Percentiles rank a stretch among this genome's conserved stretches.
phyloP scores from a whole-genome alignment of 345 rosid species.

The Hibiscus tridactylites region DNA sequence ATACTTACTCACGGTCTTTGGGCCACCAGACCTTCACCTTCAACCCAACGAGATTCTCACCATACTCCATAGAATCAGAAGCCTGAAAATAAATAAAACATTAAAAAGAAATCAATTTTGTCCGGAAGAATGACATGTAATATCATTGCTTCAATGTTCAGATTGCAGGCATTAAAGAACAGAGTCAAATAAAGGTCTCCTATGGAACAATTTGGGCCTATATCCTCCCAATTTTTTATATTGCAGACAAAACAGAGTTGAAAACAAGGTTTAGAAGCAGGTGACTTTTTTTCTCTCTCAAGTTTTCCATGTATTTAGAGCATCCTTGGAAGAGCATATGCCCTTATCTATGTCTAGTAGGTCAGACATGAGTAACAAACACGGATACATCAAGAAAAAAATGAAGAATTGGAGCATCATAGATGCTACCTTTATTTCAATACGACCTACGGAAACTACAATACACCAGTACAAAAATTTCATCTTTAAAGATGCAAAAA shows the following conservation, averaged over 20 bases:
- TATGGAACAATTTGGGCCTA: too few species aligned
- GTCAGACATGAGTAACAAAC: neutral
- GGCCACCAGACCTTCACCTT: slow-evolving; percentile 97
- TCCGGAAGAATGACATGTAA: neutral
- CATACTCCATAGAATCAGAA: slow-evolving; percentile 36
- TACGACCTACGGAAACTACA: neutral
- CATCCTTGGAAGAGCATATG: too few species aligned
- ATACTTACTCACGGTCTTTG: slow-evolving; percentile 50
- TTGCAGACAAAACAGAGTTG: too few species aligned
- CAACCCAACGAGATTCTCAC: slow-evolving; percentile 53
- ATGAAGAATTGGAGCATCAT: neutral
- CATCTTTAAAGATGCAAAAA: neutral
- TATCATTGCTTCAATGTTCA: neutral
- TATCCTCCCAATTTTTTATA: too few species aligned
- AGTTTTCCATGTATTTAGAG: too few species aligned
- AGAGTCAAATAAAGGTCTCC: neutral
- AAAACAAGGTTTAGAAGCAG: too few species aligned
- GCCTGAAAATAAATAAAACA: slow-evolving; percentile 35
- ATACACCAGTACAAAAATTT: neutral
- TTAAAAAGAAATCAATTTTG: slow-evolving; percentile 10
- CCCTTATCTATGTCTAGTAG: too few species aligned
- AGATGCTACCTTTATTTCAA: neutral
- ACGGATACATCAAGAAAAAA: neutral
- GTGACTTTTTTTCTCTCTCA: too few species aligned
- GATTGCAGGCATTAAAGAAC: neutral